These are phyloP conservation scores for Piper longum DNA, from an alignment of 164 flowering plant genomes.

Conservation along the genomic window DNA sequence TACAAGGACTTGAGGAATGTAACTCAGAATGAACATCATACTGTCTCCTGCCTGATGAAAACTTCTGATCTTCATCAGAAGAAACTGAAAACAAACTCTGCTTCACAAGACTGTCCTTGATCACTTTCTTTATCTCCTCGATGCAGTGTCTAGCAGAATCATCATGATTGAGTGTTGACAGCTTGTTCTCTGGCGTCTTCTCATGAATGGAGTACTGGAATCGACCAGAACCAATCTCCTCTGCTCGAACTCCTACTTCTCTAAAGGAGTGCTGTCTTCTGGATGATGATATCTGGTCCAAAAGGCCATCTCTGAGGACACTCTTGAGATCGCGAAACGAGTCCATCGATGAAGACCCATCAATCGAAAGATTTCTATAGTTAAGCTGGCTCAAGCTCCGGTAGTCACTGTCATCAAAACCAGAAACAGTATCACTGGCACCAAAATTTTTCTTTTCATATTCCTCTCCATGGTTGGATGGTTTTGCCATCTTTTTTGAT, in stretches of 20 bases:
- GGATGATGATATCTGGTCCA: not conserved
- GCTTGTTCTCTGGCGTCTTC: not conserved
- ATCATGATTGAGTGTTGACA: no score
- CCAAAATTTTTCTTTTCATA: slow-evolving; percentile 9
- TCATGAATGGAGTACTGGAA: slow-evolving; percentile 8
- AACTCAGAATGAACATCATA: slow-evolving; percentile 22
- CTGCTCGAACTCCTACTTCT: slow-evolving; percentile 12
- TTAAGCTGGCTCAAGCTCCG: slow-evolving; percentile 8
- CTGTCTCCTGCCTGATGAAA: slow-evolving; percentile 6
- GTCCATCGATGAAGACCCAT: slow-evolving; percentile 26
- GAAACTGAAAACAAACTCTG: slow-evolving; percentile 34
- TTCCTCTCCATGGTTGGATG: slow-evolving; percentile 10
- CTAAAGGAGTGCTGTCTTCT: not conserved
- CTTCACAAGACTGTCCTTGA: slow-evolving; percentile 25
- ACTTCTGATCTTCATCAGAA: slow-evolving; percentile 11
- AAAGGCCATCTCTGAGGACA: slow-evolving; percentile 27
- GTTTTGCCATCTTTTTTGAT: slow-evolving; percentile 26
- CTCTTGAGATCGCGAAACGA: slow-evolving; percentile 39
- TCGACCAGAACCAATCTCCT: slow-evolving; percentile 13
- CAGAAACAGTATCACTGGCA: slow-evolving; percentile 10
- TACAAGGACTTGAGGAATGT: slow-evolving; percentile 53
- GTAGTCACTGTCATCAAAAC: slow-evolving; percentile 6
- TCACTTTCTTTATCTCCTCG: slow-evolving; percentile 32
- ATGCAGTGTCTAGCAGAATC: slow-evolving; percentile 5
- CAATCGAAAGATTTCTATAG: slow-evolving; percentile 22